phyloP scores from a whole-genome alignment of 805 yeast genomes.

The Nakazawaea pomicola region DNA sequence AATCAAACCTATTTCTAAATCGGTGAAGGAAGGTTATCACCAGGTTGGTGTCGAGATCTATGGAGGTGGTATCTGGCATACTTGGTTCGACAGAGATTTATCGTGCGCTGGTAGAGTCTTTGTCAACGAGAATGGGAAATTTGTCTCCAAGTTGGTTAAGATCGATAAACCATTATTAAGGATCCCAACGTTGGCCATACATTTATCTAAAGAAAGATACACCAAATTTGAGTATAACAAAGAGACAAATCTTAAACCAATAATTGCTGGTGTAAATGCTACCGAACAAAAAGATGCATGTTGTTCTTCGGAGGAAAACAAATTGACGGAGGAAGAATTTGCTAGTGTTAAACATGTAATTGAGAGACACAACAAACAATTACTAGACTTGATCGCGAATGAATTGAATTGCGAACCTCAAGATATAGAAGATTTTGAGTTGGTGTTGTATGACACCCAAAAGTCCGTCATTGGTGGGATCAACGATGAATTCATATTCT shows the following conservation, averaged over 20 bases:
- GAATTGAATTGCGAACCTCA: slow-evolving; percentile 48
- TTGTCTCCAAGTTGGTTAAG: slow-evolving; percentile 66
- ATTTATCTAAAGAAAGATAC: slow-evolving; percentile 73
- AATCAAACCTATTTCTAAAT: slow-evolving; percentile 81
- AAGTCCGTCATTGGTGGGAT: slow-evolving; percentile 82
- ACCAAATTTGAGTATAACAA: slow-evolving; percentile 82
- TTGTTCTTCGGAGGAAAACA: slow-evolving; percentile 41
- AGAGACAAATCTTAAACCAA: slow-evolving; percentile 82
- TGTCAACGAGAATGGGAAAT: slow-evolving; percentile 48
- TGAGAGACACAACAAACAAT: slow-evolving; percentile 71
- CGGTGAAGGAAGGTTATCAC: slow-evolving; percentile 64
- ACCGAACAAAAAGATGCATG: slow-evolving; percentile 28
- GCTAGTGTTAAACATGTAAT: slow-evolving; percentile 60
- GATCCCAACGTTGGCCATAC: slow-evolving; percentile 94
- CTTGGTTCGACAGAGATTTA: slow-evolving; percentile 96
- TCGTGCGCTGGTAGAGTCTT: slow-evolving; percentile 89
- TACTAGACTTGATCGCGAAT: slow-evolving; percentile 63
- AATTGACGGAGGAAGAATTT: slow-evolving; percentile 50
- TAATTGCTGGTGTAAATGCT: slow-evolving; percentile 58
- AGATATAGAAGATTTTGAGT: slow-evolving; percentile 85
- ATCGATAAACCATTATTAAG: slow-evolving; percentile 80
- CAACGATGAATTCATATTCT: slow-evolving; percentile 83
- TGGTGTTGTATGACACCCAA: slow-evolving; percentile 81
- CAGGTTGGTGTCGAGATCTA: slow-evolving; percentile 93
- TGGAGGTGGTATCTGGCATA: slow-evolving; percentile 95